phyloP scores from a whole-genome alignment of 2,329 filamentous ascomycete species.

The Fusarium brevicatenulatum region DNA sequence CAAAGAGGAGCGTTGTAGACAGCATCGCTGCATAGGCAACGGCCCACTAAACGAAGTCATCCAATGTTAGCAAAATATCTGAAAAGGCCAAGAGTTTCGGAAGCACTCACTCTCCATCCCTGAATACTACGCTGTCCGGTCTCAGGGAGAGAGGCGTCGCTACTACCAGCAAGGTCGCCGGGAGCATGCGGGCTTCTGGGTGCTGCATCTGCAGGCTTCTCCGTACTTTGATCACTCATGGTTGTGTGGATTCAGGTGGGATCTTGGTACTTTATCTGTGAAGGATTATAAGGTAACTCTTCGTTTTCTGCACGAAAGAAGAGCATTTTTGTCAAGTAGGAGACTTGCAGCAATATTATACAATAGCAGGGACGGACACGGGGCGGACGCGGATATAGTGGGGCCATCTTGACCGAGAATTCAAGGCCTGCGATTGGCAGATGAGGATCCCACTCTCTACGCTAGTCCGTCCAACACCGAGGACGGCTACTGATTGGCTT shows the following conservation, averaged over 20 bases:
- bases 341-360: neutral
- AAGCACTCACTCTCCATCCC: neutral
- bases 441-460: too few species aligned
- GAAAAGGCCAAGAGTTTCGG: rapidly evolving
- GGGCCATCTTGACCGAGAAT: neutral
- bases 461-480: too few species aligned
- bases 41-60: neutral
- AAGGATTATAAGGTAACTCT: rapidly evolving
- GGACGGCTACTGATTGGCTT: too few species aligned
- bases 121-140: neutral
- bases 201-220: neutral
- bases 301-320: neutral
- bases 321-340: neutral
- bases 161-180: neutral
- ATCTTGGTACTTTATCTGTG: rapidly evolving
- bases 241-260: neutral
- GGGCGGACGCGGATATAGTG: neutral
- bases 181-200: neutral
- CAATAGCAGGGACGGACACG: neutral
- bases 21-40: neutral
- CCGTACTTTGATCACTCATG: neutral
- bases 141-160: neutral
- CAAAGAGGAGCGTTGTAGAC: neutral
- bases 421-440: too few species aligned
- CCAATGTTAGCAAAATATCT: rapidly evolving